Evolutionary conservation across 768 basidiomycete species (phyloP).

Genomic region (Mycena floridula): DNA sequence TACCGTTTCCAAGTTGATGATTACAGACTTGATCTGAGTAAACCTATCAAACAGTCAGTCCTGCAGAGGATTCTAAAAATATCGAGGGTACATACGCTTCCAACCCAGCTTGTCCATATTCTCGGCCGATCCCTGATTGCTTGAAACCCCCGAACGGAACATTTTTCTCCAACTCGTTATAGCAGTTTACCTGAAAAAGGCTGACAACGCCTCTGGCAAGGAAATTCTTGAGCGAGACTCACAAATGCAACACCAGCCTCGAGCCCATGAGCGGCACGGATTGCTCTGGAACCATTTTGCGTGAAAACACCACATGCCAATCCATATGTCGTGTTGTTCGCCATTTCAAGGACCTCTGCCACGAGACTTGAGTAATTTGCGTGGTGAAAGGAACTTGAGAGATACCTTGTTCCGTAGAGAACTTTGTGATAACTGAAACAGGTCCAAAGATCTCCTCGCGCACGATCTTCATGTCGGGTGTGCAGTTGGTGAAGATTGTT

Average conservation of each 20-base stretch:
- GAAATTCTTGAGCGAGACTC: constrained; percentile 8
- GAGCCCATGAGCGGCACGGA: constrained; percentile 57
- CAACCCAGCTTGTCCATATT: no score
- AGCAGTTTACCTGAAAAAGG: constrained; percentile 32
- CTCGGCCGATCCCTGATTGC: constrained; percentile 68
- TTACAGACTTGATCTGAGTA: no score
- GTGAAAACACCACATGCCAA: constrained; percentile 76
- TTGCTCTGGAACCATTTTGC: constrained; percentile 56
- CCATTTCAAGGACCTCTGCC: no score
- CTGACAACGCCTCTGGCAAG: not conserved
- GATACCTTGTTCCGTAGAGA: constrained; percentile 55
- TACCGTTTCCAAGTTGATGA: no score
- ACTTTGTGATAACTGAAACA: constrained; percentile 70
- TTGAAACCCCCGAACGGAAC: constrained; percentile 72
- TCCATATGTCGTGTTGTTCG: constrained; percentile 51
- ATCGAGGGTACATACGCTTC: no score
- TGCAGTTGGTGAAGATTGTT: constrained; percentile 67
- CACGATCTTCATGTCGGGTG: constrained; percentile 69
- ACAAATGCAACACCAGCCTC: constrained; percentile 65
- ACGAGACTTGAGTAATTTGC: no score
- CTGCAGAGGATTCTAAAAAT: no score
- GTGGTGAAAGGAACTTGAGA: not conserved
- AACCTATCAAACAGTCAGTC: no score
- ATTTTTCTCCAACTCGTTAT: constrained; percentile 35
- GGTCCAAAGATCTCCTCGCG: constrained; percentile 78